Evolutionary conservation across 768 basidiomycete genomes (phyloP).

Genomic region (Erythrobasidium yunnanense): DNA sequence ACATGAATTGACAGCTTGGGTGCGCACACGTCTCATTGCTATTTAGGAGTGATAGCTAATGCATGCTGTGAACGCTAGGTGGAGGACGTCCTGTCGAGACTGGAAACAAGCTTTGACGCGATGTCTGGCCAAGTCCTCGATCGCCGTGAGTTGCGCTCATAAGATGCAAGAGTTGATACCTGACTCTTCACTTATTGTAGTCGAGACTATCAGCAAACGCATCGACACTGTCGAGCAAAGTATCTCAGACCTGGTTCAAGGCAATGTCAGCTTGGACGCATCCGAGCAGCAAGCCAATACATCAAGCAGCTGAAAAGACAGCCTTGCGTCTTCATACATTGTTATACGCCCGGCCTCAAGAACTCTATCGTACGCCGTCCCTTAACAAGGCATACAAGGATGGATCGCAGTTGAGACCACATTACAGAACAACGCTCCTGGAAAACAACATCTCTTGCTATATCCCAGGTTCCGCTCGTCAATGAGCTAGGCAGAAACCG

Average conservation of each 20-base stretch:
- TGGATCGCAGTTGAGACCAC: no score
- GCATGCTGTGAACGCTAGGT: conserved; percentile 21
- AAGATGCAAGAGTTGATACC: neutral
- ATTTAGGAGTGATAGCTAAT: neutral
- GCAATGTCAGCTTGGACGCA: no score
- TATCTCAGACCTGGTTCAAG: conserved; percentile 22
- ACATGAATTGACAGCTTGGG: conserved; percentile 21
- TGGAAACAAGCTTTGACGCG: conserved; percentile 17
- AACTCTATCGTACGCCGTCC: no score
- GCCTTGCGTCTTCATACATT: no score
- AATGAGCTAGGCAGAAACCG: no score
- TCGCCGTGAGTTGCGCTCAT: conserved; percentile 6
- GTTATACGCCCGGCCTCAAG: no score
- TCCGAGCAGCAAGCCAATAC: no score
- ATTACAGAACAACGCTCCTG: no score
- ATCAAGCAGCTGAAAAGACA: no score
- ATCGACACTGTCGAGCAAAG: conserved; percentile 22
- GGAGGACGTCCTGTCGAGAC: conserved; percentile 11
- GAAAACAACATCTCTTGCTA: no score
- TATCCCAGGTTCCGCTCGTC: no score
- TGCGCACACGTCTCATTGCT: neutral
- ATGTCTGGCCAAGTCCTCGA: conserved; percentile 22
- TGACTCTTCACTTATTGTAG: neutral
- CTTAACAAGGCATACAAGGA: no score
- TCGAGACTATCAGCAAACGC: conserved; percentile 13